Conservation (phyloP, 169 alveolate genomes). For the Plasmodium yoelii region DNA sequence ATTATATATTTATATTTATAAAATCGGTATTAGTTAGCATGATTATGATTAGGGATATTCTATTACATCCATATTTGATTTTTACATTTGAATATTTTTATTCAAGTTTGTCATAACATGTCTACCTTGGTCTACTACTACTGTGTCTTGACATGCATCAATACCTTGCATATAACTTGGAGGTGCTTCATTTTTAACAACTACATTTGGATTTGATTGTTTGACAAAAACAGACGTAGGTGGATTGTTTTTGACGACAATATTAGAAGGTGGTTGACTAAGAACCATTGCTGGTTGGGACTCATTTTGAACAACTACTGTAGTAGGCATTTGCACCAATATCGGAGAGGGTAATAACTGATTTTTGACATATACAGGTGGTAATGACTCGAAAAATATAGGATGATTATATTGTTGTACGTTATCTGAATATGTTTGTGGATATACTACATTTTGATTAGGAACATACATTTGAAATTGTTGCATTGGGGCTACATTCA, state of each 20-base stretch:
- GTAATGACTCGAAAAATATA: constrained; percentile 72
- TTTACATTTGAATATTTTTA: constrained; percentile 17
- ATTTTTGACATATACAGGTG: constrained; percentile 75
- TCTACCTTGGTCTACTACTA: constrained; percentile 47
- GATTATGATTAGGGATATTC: no score
- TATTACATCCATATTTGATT: not conserved
- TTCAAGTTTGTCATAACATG: constrained; percentile 41
- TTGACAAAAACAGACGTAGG: constrained; percentile 87
- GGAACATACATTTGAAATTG: constrained; percentile 74
- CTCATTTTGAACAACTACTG: constrained; percentile 87
- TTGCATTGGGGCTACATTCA: constrained; percentile 49
- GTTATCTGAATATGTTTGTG: constrained; percentile 41
- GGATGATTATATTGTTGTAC: constrained; percentile 70
- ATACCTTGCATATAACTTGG: constrained; percentile 71
- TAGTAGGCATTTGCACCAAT: constrained; percentile 84
- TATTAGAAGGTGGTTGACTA: constrained; percentile 89
- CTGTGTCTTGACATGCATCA: constrained; percentile 68
- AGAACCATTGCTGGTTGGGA: constrained; percentile 87
- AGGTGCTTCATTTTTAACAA: constrained; percentile 83
- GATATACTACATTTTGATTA: constrained; percentile 46
- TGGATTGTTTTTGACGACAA: constrained; percentile 86
- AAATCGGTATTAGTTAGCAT: no score
- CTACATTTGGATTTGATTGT: constrained; percentile 86
- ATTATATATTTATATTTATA: no score
- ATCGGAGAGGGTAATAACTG: constrained; percentile 76